These are phyloP conservation scores for Nemania sp. DNA, from an alignment of 2,329 filamentous ascomycete genomes.

Conservation along the genomic window DNA sequence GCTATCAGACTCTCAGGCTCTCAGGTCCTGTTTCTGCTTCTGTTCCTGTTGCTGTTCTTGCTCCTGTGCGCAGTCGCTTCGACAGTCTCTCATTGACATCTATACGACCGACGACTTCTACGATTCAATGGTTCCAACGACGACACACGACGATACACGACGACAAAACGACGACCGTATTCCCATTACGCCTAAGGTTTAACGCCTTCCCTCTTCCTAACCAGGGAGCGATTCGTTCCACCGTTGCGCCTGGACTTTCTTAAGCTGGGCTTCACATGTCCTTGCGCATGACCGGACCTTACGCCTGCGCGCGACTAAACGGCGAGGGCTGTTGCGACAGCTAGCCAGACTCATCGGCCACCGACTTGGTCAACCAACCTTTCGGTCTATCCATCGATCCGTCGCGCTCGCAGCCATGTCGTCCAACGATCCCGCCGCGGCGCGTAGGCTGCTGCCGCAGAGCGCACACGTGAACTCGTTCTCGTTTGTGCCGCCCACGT, in stretches of 20 bases:
- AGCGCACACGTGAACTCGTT: conserved; percentile 74
- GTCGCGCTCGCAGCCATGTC: conserved; percentile 49
- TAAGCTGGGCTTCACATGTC: background rate
- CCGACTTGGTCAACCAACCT: too few relatives aligned
- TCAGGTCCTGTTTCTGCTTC: background rate
- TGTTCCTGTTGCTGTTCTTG: too few relatives aligned
- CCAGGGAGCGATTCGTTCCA: background rate
- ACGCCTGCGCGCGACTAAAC: conserved; percentile 22
- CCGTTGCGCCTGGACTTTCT: background rate
- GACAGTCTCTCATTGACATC: conserved; percentile 1
- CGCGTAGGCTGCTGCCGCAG: conserved; percentile 67
- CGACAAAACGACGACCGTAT: background rate
- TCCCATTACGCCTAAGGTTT: conserved; percentile 3
- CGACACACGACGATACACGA: background rate
- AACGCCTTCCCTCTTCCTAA: background rate
- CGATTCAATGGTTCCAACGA: background rate
- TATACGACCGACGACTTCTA: conserved; percentile 9
- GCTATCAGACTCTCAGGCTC: background rate
- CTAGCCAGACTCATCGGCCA: conserved; percentile 37
- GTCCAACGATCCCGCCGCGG: conserved; percentile 59
- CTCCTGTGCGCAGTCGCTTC: too few relatives aligned
- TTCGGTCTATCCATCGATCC: background rate
- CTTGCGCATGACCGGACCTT: conserved; percentile 23
- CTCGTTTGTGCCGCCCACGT: conserved; percentile 69
- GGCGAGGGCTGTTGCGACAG: conserved; percentile 23